Conservation (phyloP, 495 filamentous ascomycete species). For the Talaromyces trachyspermus region DNA sequence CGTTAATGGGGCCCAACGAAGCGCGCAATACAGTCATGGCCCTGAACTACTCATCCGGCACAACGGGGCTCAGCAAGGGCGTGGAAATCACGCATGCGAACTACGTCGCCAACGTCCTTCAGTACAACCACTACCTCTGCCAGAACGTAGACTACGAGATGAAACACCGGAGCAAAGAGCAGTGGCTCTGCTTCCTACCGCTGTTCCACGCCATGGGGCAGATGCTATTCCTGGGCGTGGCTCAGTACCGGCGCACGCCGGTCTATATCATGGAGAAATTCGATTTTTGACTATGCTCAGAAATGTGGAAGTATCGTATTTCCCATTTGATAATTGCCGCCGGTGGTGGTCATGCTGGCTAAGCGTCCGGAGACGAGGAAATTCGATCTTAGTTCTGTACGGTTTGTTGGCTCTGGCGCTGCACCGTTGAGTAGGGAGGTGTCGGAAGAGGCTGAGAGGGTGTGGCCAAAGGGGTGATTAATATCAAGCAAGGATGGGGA, state of each 20-base stretch:
- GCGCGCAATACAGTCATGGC: constrained; percentile 29
- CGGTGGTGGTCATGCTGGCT: constrained; percentile 40
- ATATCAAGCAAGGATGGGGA: constrained; percentile 43
- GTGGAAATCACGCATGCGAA: constrained; percentile 39
- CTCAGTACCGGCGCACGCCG: constrained; percentile 16
- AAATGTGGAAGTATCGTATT: constrained; percentile 34
- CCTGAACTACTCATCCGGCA: constrained; percentile 40
- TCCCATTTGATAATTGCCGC: constrained; percentile 36
- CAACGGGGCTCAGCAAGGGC: constrained; percentile 44
- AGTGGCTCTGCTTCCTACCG: constrained; percentile 36
- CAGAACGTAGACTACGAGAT: constrained; percentile 20
- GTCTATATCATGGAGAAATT: constrained; percentile 44
- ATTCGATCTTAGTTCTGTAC: constrained; percentile 37
- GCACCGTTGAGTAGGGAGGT: constrained; percentile 30
- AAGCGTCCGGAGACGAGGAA: constrained; percentile 32
- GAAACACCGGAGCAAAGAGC: constrained; percentile 18
- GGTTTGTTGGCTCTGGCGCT: constrained; percentile 23
- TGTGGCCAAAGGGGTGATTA: constrained; percentile 45
- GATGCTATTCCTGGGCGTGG: constrained; percentile 25
- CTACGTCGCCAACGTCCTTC: constrained; percentile 33
- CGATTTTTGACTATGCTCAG: constrained; percentile 36
- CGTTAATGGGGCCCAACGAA: constrained; percentile 30
- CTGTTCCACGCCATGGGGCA: constrained; percentile 38
- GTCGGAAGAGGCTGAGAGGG: constrained; percentile 31
- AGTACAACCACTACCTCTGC: constrained; percentile 27